These are phyloP conservation scores for Lactarius indigo DNA, from an alignment of 768 basidiomycete genomes.

Conservation along the genomic window DNA sequence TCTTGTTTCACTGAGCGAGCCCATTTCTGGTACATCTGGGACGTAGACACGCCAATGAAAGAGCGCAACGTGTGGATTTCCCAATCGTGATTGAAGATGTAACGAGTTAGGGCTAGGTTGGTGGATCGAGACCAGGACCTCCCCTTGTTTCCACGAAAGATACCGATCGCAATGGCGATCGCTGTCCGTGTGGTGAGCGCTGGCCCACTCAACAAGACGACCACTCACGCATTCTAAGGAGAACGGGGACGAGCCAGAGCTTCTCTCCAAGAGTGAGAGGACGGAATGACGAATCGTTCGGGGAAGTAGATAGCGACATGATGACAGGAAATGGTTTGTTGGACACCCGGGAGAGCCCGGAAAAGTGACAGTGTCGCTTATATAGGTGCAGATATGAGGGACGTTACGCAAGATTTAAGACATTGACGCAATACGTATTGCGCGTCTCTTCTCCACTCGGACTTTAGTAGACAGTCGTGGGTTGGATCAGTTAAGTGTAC, in stretches of 20 bases:
- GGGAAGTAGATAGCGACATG: background rate
- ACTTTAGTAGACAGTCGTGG: too few relatives aligned
- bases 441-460: too few relatives aligned
- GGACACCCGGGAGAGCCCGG: background rate
- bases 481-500: too few relatives aligned
- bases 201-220: background rate
- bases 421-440: too few relatives aligned
- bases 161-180: conserved; percentile 6
- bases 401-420: too few relatives aligned
- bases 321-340: background rate
- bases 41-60: conserved; percentile 3
- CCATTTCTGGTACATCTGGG: conserved; percentile 1
- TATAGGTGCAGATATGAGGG: too few relatives aligned
- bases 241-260: background rate
- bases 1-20: background rate
- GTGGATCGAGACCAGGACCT: conserved; percentile 10
- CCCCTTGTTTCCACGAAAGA: conserved; percentile 9
- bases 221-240: background rate
- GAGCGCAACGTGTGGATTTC: background rate
- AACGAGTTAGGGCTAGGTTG: background rate
- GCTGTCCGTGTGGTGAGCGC: conserved; percentile 1
- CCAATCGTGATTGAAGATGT: background rate
- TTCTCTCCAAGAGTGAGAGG: conserved; percentile 7
- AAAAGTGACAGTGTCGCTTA: too few relatives aligned
- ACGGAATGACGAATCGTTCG: background rate